Base-by-base conservation (phyloP, 202 grass and related monocot genomes). In the Zizania palustris region DNA sequence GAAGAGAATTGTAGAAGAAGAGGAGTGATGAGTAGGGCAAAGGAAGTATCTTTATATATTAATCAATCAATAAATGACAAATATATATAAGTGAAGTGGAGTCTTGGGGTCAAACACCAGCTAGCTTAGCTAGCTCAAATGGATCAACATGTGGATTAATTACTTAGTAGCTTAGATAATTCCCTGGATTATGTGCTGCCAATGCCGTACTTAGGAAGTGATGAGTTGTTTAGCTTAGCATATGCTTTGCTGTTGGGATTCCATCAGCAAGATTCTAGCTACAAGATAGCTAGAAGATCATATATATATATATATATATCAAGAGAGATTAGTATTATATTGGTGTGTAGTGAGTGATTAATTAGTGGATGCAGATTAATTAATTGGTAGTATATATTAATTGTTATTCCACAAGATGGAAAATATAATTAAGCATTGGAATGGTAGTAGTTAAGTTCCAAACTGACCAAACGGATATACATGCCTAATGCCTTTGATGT, bases 371-470 rank as follows among this genome's bases (percentile, higher is more conserved):
- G 28, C 28, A 28, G 2, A 28, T 28, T 28, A 28, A 28, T 28
- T 28, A 28, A 28, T 28, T 28, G 28, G 28, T 51, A n/a, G 14
- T 16, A 51, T 7, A n/a, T 16, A 51, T 7, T 51, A n/a, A 5
- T 48, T 46, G 13, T 49, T 50, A 50, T 1, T 65, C 79, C 21
- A 74, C 49, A 15, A 42, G 38, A 65, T 65, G 60, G 79, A 66
- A 82, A 74, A 74, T 67, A 66, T 74, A 74, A 74, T 67, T 82
- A 57, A 9, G 70, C 71, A 3, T 58, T 58, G 60, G 70, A 66
- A 66, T 74, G 79, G 79, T 8, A 12, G 40, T 42, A 6, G 39
- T 53, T 16, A 72, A 81, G 18, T 62, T 20, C 19, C 45, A 15
- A 33, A 13, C 65, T 4, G 66, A 13, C 54, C 54, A 1, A 14